Evolutionary conservation across 441 rosid genomes (phyloP).

Genomic region (Rhodomyrtus psidioides): DNA sequence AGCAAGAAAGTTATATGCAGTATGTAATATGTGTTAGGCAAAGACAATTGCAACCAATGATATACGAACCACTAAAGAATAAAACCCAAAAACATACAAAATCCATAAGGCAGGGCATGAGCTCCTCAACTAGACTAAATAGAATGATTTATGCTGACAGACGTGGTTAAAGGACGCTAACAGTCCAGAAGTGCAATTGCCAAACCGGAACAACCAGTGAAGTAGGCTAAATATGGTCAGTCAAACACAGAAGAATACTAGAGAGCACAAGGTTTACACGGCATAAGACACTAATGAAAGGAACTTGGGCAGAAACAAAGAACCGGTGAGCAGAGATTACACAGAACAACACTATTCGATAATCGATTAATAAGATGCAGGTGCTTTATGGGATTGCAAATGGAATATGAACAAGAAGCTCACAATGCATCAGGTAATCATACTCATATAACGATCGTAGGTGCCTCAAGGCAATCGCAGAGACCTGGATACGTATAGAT

Average conservation of each 20-base stretch:
- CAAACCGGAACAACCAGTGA: background rate
- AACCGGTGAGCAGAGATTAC: background rate
- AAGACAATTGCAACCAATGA: background rate
- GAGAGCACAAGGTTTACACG: background rate
- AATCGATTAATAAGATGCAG: background rate
- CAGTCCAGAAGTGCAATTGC: background rate
- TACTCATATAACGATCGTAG: background rate
- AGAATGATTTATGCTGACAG: background rate
- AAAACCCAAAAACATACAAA: background rate
- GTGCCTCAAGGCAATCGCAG: background rate
- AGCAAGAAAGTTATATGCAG: background rate
- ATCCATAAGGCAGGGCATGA: background rate
- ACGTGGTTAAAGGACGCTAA: background rate
- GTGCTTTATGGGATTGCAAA: background rate
- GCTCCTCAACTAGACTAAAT: background rate
- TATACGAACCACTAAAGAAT: background rate
- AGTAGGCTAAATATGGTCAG: background rate
- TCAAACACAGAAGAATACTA: background rate
- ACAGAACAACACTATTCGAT: background rate
- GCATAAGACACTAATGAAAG: background rate
- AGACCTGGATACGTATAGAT: background rate
- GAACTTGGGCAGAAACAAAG: background rate
- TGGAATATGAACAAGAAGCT: background rate
- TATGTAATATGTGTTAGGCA: background rate
- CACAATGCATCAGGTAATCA: background rate